phyloP scores from a whole-genome alignment of 345 rosid species.

The Eucalyptus globulus region DNA sequence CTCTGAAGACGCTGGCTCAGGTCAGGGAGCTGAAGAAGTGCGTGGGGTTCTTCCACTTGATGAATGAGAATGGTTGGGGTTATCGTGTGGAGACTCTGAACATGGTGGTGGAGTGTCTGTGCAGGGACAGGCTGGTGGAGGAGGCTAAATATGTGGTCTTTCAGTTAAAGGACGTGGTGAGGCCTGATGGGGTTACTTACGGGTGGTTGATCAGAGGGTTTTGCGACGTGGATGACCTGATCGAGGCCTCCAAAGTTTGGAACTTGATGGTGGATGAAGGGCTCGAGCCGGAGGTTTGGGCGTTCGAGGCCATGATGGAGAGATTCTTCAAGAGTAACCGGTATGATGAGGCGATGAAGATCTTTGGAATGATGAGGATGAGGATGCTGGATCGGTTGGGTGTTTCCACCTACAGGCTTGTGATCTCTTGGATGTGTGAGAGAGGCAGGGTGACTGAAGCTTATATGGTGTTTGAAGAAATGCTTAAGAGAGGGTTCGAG shows the following conservation, averaged over 20 bases:
- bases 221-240: constrained; percentile 54
- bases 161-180: constrained; percentile 45
- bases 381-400: constrained; percentile 38
- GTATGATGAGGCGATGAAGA: constrained; percentile 49
- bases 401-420: constrained; percentile 53
- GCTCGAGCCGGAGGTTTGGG: constrained; percentile 34
- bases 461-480: constrained; percentile 41
- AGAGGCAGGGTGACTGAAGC: constrained; percentile 43
- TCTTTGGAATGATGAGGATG: constrained; percentile 45
- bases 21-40: constrained; percentile 72
- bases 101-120: constrained; percentile 37
- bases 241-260: constrained; percentile 75
- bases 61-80: constrained; percentile 45
- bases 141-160: constrained; percentile 56
- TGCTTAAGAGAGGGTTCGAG: constrained; percentile 45
- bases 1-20: constrained; percentile 41
- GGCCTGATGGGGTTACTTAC: constrained; percentile 41
- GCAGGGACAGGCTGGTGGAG: constrained; percentile 37
- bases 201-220: constrained; percentile 54
- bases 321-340: constrained; percentile 48
- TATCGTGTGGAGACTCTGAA: constrained; percentile 42
- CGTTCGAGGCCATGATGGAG: constrained; percentile 54
- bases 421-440: constrained; percentile 66
- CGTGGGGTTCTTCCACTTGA: constrained; percentile 48
- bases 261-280: constrained; percentile 74